These are phyloP conservation scores for Seminavis robusta DNA, from an alignment of 108 stramenopile species.

Conservation along the genomic window DNA sequence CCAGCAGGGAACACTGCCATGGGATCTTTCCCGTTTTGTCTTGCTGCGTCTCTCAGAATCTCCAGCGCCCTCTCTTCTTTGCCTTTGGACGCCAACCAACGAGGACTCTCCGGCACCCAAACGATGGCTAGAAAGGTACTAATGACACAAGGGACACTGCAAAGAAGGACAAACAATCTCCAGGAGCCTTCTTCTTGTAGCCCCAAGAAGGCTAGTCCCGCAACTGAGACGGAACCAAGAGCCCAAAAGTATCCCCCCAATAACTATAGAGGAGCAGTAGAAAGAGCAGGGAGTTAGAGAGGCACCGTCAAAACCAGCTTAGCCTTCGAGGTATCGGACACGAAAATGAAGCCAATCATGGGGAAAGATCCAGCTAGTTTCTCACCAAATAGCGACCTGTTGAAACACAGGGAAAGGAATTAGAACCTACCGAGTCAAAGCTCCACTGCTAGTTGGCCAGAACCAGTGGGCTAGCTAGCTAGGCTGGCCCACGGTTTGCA, in stretches of 20 bases:
- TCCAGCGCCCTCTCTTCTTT: slow-evolving; percentile 44
- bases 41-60: slow-evolving; percentile 43
- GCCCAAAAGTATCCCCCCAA: slow-evolving; percentile 83
- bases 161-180: slow-evolving; percentile 50
- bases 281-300: no score
- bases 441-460: no score
- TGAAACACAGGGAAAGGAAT: no score
- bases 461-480: no score
- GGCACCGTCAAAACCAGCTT: no score
- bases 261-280: no score
- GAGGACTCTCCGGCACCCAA: slow-evolving; percentile 64
- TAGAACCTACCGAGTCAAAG: no score
- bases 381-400: no score
- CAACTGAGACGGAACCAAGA: slow-evolving; percentile 49
- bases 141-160: slow-evolving; percentile 55
- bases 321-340: no score
- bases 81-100: slow-evolving; percentile 56
- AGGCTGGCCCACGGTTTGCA: no score
- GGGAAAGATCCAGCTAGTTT: slow-evolving; percentile 38
- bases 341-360: no score
- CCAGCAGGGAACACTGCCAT: slow-evolving; percentile 25
- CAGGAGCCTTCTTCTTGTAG: slow-evolving; percentile 32
- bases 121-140: slow-evolving; percentile 32
- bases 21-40: slow-evolving; percentile 39
- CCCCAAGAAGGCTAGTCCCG: slow-evolving; percentile 52